Percentiles rank a stretch among this genome's conserved stretches.
Evolutionary conservation across 106 monocot species (phyloP).

Genomic region (Dioscorea alata): DNA sequence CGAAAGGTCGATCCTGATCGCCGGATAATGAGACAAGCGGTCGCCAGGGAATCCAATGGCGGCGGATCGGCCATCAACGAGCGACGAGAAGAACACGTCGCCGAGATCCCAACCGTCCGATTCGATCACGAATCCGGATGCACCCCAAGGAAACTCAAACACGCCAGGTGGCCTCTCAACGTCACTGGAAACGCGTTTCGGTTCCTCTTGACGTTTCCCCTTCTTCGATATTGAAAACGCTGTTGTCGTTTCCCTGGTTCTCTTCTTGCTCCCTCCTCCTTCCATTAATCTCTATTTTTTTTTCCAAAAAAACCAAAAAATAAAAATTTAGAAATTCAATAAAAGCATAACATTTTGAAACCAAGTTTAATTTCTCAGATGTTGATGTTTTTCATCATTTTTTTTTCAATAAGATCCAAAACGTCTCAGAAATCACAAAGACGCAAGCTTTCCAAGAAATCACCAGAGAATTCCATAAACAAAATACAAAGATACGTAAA

Average conservation of each 20-base stretch:
- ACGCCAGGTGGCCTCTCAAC: slow-evolving; percentile 28
- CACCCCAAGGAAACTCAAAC: slow-evolving; percentile 61
- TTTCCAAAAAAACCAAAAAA: too few species aligned
- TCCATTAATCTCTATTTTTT: background rate
- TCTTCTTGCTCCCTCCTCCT: background rate
- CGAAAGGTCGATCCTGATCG: slow-evolving; percentile 12
- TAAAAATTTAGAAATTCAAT: too few species aligned
- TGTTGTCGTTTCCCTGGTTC: background rate
- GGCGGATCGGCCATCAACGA: slow-evolving; percentile 54
- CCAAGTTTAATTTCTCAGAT: too few species aligned
- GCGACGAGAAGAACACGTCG: slow-evolving; percentile 77
- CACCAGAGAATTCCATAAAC: too few species aligned
- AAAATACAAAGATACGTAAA: too few species aligned
- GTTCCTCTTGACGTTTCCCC: background rate
- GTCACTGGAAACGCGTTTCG: background rate
- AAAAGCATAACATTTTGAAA: too few species aligned
- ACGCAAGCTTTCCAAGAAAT: too few species aligned
- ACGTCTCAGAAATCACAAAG: too few species aligned
- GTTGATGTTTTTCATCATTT: too few species aligned
- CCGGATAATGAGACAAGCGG: slow-evolving; percentile 11
- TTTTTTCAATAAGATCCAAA: too few species aligned
- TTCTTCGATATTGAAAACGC: background rate
- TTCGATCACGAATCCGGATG: slow-evolving; percentile 5
- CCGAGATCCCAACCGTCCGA: slow-evolving; percentile 28
- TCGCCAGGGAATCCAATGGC: slow-evolving; percentile 47